Evolutionary conservation across 805 yeast genomes (phyloP).

Genomic region (Nakazawaea populi): DNA sequence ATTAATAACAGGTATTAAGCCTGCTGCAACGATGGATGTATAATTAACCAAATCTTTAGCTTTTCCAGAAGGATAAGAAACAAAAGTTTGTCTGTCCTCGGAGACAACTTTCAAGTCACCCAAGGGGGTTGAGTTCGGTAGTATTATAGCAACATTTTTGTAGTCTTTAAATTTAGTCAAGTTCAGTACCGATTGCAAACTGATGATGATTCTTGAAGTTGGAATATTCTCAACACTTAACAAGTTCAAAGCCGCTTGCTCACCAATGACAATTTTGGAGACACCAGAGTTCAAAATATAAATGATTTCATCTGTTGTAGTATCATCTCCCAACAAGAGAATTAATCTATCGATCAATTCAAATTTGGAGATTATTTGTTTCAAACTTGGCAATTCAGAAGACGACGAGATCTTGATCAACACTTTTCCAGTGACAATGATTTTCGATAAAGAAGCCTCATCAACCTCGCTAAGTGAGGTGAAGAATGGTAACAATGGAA

Average conservation of each 20-base stretch:
- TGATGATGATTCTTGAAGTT: conserved; percentile 25
- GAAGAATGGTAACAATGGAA: conserved; percentile 26
- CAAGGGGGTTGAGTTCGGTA: conserved; percentile 14
- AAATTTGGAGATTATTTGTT: not conserved
- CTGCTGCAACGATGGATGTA: conserved; percentile 23
- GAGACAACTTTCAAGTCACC: conserved; percentile 12
- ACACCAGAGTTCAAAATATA: conserved; percentile 19
- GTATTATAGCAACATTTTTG: conserved; percentile 16
- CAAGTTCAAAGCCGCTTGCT: not conserved
- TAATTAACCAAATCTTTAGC: conserved; percentile 11
- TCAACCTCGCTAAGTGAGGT: conserved; percentile 11
- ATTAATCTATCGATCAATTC: conserved; percentile 4
- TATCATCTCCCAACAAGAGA: conserved; percentile 8
- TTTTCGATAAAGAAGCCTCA: conserved; percentile 10
- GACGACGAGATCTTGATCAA: conserved; percentile 24
- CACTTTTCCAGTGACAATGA: conserved; percentile 23
- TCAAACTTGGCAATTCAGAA: conserved; percentile 4
- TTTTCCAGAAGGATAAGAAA: conserved; percentile 12
- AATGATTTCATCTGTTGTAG: conserved; percentile 11
- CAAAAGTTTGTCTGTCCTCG: conserved; percentile 17
- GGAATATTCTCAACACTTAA: conserved; percentile 18
- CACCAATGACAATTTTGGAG: conserved; percentile 12
- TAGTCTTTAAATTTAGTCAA: conserved; percentile 13
- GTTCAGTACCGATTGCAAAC: conserved; percentile 15
- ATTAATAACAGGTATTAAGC: conserved; percentile 30